These are phyloP conservation scores for Polytolypa hystricis DNA, from an alignment of 2,329 filamentous ascomycete genomes.

Conservation along the genomic window DNA sequence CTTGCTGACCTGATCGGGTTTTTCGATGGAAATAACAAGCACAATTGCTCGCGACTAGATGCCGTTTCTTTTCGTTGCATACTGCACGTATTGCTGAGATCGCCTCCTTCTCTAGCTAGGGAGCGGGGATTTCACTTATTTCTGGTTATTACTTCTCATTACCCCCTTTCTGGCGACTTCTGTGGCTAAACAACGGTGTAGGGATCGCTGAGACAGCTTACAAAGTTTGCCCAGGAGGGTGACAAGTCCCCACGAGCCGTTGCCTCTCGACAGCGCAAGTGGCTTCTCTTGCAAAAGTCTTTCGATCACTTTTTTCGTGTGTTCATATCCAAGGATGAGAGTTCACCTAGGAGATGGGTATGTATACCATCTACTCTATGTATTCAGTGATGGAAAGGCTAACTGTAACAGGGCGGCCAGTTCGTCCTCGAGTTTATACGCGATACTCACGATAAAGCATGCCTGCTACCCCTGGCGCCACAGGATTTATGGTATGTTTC, in stretches of 20 bases:
- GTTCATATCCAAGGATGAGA: conserved; percentile 5
- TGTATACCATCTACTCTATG: background rate
- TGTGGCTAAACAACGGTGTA: background rate
- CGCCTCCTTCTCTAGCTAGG: conserved; percentile 7
- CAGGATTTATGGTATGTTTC: too few relatives aligned
- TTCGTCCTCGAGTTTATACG: conserved; percentile 15
- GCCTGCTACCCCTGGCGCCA: too few relatives aligned
- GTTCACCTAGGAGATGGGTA: conserved; percentile 14
- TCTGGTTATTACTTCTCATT: conserved; percentile 6
- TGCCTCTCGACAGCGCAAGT: conserved; percentile 9
- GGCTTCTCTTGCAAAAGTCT: conserved; percentile 8
- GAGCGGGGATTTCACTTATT: conserved; percentile 12
- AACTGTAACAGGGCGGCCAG: conserved; percentile 16
- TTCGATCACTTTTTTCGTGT: conserved; percentile 5
- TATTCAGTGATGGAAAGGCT: conserved; percentile 4
- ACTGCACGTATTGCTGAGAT: conserved; percentile 9
- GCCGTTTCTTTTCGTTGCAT: conserved; percentile 11
- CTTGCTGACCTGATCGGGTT: conserved; percentile 8
- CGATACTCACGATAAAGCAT: conserved; percentile 8
- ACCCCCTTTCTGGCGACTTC: background rate
- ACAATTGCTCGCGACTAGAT: conserved; percentile 9
- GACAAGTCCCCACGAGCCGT: conserved; percentile 1
- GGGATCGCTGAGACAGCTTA: conserved; percentile 9
- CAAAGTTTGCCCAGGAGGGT: conserved; percentile 2
- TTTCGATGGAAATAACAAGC: conserved; percentile 8